Base-by-base conservation (phyloP, 768 basidiomycete species). In the Thelephora aurantiotincta region DNA sequence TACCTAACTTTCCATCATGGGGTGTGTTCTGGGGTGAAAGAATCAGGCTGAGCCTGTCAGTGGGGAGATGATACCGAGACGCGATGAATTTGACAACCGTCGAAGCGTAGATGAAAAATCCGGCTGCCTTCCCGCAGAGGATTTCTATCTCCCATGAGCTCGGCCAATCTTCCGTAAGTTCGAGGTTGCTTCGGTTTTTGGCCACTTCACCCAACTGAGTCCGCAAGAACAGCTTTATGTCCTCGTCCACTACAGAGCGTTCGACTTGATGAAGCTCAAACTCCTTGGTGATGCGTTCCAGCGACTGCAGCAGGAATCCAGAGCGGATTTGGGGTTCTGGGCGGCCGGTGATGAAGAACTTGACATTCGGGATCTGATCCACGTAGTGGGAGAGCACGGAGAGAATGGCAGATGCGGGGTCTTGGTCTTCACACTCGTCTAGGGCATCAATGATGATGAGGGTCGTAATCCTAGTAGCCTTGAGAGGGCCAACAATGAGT, bases 41-140 rank as follows among this genome's bases (percentile, higher is more conserved):
- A 12, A 43, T 14, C 3, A 6, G 5, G n/a, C 2, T n/a, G 19
- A 41, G 23, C 35, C 11, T 22, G 9, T 41, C 52, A 13, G 9
- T 50, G 11, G 44, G 33, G 14, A 41, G 46, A 6, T 44, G 50
- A 26, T 50, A 9, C 20, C 43, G 20, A 45, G 37, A 46, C 44
- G 45, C 52, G 4, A 59, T 50, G 22, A 55, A 58, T 22, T 51
- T 54, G 13, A 54, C 46, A 0, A 52, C 47, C 0, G 58, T 57
- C 1, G 58, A 47, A 1, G 58, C 58, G 23, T 50, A 57, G 18
- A 58, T 56, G 43, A 58, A 59, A 11, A 58, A 35, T 2, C 55
- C 55, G 13, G 36, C 42, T 5, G 48, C 45, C 7, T 45, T 34
- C 1, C 37, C n/a, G 14, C 35, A 30, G 6, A 52, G 34, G 20